Base-by-base conservation (phyloP, 2,329 filamentous ascomycete species). In the Calonectria multiphialidica region DNA sequence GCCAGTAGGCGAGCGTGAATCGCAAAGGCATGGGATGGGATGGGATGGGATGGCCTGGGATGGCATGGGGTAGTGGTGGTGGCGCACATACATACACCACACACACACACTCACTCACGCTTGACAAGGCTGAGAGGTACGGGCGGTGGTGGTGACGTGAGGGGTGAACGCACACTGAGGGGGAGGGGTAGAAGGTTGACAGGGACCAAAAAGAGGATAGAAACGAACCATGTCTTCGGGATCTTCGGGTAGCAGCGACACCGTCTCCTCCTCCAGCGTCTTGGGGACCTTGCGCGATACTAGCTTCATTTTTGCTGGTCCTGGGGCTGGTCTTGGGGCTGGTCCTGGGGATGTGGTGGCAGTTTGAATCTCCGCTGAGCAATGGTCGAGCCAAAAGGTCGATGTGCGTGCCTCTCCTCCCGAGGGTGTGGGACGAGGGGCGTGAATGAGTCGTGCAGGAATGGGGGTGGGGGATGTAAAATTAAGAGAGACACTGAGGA, bases 161-260 rank as follows among this genome's bases (percentile, higher is more conserved):
- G 23, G 37, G 69, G 68, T 67, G 66, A 66, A 61, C 57, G 45
- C 1, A 9, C 25, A 33, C 50, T 68, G 66, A 72, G 72, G 69
- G 75, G 72, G 69, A 75, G 75, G 76, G 72, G 76, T 78, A 76
- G 73, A 55, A 35, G 66, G 35, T 42, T 35, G 57, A 68, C 35
- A 44, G 25, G 44, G 57, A 35, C 30, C 30, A 15, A 44, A 50
- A 25, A 37, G 72, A 70, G 62, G 44, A 35, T 57, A 49, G 66
- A 61, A 50, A 71, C 61, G 72, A 67, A 87, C 86, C 85, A 88
- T 87, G 77, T 87, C 85, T 77, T 87, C 85, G 45, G 85, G 82
- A 76, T 87, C 85, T 66, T 87, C 86, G 65, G 85, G 84, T 8
- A 86, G 77, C 23, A 87, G 82, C 45, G 84, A 85, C 64, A 87